phyloP scores from a whole-genome alignment of 495 filamentous ascomycete species.

The Elasticomyces elasticus region DNA sequence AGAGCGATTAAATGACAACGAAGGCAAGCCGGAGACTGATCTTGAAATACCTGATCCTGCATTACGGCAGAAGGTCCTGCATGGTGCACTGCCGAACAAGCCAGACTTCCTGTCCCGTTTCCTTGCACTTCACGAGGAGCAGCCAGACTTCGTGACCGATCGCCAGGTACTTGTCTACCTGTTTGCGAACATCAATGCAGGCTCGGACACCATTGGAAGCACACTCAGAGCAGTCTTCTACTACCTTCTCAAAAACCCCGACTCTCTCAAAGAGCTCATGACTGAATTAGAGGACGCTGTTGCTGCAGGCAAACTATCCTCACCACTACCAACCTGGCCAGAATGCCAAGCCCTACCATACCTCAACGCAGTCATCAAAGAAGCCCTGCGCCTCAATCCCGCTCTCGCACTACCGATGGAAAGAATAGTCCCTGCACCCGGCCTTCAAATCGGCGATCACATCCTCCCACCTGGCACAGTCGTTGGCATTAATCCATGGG shows the following conservation, averaged over 20 bases:
- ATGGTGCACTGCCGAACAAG: conserved; percentile 16
- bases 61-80: conserved; percentile 10
- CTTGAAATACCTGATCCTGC: conserved; percentile 7
- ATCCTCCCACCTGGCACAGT: conserved; percentile 13
- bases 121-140: conserved; percentile 16
- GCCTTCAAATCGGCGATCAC: conserved; percentile 16
- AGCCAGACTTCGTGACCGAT: conserved; percentile 18
- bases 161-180: conserved; percentile 11
- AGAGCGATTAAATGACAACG: conserved; percentile 13
- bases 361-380: conserved; percentile 31
- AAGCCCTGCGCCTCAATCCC: conserved; percentile 31
- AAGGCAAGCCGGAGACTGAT: background rate
- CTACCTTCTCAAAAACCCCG: conserved; percentile 19
- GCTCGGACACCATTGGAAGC: conserved; percentile 18
- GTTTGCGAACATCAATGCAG: conserved; percentile 20
- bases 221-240: conserved; percentile 20
- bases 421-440: conserved; percentile 32
- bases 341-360: conserved; percentile 32
- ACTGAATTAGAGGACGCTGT: conserved; percentile 16
- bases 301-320: conserved; percentile 22
- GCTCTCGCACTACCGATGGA: conserved; percentile 35
- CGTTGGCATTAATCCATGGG: conserved; percentile 22
- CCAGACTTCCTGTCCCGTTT: conserved; percentile 22
- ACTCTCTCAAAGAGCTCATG: background rate
- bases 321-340: conserved; percentile 27